Conservation (phyloP, 192 early-diverging fungal species). For the Pecoramyces ruminantium region DNA sequence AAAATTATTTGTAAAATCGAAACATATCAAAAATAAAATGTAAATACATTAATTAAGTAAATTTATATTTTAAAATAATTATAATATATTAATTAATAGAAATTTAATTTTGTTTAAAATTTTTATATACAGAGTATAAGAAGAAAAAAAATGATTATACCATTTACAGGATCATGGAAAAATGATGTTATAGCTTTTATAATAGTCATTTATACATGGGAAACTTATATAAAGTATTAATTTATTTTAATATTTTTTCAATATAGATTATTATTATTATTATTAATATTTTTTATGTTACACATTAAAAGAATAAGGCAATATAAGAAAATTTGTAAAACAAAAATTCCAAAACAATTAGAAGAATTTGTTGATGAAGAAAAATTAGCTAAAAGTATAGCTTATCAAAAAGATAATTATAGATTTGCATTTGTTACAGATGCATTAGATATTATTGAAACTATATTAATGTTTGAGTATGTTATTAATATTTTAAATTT, state of each 20-base stretch:
- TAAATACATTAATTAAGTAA: no score
- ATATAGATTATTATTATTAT: no score
- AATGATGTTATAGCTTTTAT: background rate
- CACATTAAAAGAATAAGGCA: constrained; percentile 23
- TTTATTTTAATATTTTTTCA: no score
- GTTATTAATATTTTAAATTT: constrained; percentile 55
- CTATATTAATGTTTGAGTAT: constrained; percentile 41
- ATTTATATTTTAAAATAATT: no score
- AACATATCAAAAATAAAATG: no score
- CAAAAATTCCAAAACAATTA: constrained; percentile 47
- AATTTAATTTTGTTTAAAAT: no score
- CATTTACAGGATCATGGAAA: background rate
- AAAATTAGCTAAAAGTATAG: constrained; percentile 64
- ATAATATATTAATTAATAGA: no score
- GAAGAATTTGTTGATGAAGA: constrained; percentile 49
- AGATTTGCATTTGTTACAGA: constrained; percentile 53
- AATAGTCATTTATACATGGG: constrained; percentile 51
- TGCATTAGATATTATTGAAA: constrained; percentile 46
- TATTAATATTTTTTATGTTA: no score
- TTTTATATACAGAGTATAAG: no score
- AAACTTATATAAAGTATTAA: constrained; percentile 60
- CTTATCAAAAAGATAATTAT: constrained; percentile 71
- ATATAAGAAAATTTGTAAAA: background rate
- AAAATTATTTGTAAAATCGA: no score
- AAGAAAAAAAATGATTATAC: background rate